Conservation (phyloP, 345 rosid species). For the Barbarea vulgaris region DNA sequence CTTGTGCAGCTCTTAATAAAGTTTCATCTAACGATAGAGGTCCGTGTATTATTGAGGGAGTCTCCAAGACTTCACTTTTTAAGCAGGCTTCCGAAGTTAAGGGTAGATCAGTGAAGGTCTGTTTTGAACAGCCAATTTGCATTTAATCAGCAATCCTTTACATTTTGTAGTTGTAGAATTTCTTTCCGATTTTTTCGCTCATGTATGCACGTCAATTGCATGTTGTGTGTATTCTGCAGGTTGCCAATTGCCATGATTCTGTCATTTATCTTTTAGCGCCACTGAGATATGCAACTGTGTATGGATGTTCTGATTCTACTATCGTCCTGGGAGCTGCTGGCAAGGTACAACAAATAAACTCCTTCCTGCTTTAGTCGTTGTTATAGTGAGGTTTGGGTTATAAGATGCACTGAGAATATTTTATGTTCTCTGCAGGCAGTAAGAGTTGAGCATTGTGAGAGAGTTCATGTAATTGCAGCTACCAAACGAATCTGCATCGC, state of each 20-base stretch:
- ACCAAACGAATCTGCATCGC: constrained; percentile 91
- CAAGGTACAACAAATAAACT: constrained; percentile 57
- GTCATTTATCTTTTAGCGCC: constrained; percentile 91
- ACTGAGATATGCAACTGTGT: constrained; percentile 83
- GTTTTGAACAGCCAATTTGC: constrained; percentile 29
- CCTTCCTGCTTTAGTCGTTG: constrained; percentile 6
- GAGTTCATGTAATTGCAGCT: constrained; percentile 93
- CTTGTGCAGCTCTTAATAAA: constrained; percentile 63
- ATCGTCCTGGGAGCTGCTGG: constrained; percentile 97
- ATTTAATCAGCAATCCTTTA: constrained; percentile 10
- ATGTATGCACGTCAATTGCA: background rate
- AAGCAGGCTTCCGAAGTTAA: constrained; percentile 92
- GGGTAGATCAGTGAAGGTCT: constrained; percentile 91
- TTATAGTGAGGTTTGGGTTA: background rate
- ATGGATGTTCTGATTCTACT: constrained; percentile 97
- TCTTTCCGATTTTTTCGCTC: constrained; percentile 2
- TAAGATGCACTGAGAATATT: constrained; percentile 10
- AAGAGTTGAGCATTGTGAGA: constrained; percentile 95
- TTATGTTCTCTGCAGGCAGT: constrained; percentile 64
- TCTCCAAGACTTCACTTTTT: constrained; percentile 81
- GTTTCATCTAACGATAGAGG: constrained; percentile 60
- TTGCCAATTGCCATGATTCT: constrained; percentile 94
- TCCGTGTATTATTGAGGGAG: constrained; percentile 81
- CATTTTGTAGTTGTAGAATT: constrained; percentile 9
- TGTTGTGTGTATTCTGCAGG: constrained; percentile 54